Conservation (phyloP, 768 basidiomycete species). For the Rubroboletus satanas region DNA sequence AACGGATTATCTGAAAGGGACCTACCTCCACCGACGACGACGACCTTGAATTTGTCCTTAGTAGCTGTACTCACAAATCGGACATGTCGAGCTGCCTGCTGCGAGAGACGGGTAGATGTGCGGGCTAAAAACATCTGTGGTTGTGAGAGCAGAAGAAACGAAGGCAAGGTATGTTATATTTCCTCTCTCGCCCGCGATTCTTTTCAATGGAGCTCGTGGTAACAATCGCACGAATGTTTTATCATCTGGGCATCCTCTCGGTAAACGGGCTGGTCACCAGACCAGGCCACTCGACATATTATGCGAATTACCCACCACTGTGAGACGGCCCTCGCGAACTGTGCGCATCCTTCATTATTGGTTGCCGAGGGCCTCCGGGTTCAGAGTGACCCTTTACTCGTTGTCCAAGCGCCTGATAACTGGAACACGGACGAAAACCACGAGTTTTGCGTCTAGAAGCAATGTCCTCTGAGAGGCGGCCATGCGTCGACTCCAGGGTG, state of each 20-base stretch:
- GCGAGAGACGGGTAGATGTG: constrained; percentile 5
- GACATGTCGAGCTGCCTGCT: constrained; percentile 5
- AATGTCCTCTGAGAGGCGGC: constrained; percentile 29
- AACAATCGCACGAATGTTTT: constrained; percentile 7
- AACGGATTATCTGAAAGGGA: not conserved
- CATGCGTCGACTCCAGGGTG: not conserved
- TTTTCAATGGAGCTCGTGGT: constrained; percentile 1
- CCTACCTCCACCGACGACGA: constrained; percentile 86
- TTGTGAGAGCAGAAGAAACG: not conserved
- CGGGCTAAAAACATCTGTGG: constrained; percentile 4
- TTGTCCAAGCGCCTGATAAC: constrained; percentile 46
- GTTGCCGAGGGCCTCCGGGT: no score
- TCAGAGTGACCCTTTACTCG: not conserved
- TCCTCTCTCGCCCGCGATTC: not conserved
- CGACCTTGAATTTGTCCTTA: constrained; percentile 68
- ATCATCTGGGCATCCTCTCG: not conserved
- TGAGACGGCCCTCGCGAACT: not conserved
- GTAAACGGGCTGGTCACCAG: no score
- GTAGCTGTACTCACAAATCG: constrained; percentile 25
- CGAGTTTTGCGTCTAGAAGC: constrained; percentile 76
- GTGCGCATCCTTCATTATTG: not conserved
- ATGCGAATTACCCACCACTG: not conserved
- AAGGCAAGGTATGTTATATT: not conserved
- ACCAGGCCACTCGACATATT: not conserved
- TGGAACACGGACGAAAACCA: constrained; percentile 56